Conservation (phyloP, 495 filamentous ascomycete species). For the Podospora pseudocomata region DNA sequence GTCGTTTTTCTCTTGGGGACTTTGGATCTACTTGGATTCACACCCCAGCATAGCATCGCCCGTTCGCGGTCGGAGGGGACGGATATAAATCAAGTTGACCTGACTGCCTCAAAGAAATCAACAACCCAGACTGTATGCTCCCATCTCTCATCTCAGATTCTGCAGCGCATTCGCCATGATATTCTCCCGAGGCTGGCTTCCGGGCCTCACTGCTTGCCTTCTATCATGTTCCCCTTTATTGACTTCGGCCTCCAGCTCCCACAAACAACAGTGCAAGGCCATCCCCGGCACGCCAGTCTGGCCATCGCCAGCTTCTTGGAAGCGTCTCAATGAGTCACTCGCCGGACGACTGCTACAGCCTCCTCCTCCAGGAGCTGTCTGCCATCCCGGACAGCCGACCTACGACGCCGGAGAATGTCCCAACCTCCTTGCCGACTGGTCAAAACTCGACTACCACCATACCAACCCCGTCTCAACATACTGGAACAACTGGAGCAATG, state of each 20-base stretch:
- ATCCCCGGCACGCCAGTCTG: slow-evolving; percentile 33
- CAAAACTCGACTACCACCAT: slow-evolving; percentile 36
- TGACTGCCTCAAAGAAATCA: background rate
- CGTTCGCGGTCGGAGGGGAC: background rate
- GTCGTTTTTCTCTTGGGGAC: background rate
- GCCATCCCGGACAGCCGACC: slow-evolving; percentile 44
- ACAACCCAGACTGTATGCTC: background rate
- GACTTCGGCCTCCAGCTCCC: background rate
- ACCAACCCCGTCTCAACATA: slow-evolving; percentile 38
- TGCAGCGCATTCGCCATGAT: background rate
- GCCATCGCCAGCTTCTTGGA: slow-evolving; percentile 34
- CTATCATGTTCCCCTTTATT: background rate
- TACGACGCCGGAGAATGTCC: slow-evolving; percentile 36
- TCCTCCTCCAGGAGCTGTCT: slow-evolving; percentile 52
- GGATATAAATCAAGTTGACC: background rate
- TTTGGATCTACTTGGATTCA: background rate
- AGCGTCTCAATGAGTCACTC: slow-evolving; percentile 34
- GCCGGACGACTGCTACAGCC: slow-evolving; percentile 51
- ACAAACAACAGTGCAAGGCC: slow-evolving; percentile 32
- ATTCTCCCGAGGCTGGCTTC: background rate
- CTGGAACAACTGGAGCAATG: slow-evolving; percentile 44
- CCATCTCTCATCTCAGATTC: background rate
- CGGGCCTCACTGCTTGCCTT: background rate
- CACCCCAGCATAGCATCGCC: background rate
- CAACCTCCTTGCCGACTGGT: slow-evolving; percentile 31